These are phyloP conservation scores for Yamadazyma sp. DNA, from an alignment of 805 yeast genomes.

Conservation along the genomic window DNA sequence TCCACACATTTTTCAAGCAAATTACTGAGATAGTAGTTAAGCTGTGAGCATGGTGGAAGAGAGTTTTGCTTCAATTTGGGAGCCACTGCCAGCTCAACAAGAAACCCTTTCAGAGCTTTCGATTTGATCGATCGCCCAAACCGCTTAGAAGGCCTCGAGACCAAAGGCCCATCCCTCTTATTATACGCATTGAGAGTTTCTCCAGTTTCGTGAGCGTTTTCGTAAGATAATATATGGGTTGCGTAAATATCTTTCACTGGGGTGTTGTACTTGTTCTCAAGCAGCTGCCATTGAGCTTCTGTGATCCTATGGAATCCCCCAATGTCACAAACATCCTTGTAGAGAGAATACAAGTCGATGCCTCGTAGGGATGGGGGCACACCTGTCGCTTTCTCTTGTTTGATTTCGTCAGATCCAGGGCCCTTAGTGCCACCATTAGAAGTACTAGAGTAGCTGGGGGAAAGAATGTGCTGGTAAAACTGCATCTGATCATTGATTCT, in stretches of 20 bases:
- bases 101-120: conserved; percentile 48
- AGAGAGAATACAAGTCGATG: conserved; percentile 4
- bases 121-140: conserved; percentile 46
- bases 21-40: conserved; percentile 6
- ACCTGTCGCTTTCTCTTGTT: too few relatives aligned
- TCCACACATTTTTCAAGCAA: not conserved
- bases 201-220: not conserved
- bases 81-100: conserved; percentile 13
- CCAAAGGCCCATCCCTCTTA: conserved; percentile 29
- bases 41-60: conserved; percentile 3
- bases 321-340: not conserved
- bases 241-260: conserved; percentile 3
- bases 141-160: conserved; percentile 47
- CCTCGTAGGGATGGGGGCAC: too few relatives aligned
- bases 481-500: not conserved
- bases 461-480: not conserved
- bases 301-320: conserved; percentile 2
- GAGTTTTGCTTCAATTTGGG: conserved; percentile 1
- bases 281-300: not conserved
- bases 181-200: not conserved
- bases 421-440: too few relatives aligned
- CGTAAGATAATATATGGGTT: not conserved
- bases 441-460: too few relatives aligned
- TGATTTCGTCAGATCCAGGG: too few relatives aligned
- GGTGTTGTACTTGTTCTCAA: not conserved